Base-by-base conservation (phyloP, 148 eudicot species). In the Nepenthes mirabilis region DNA sequence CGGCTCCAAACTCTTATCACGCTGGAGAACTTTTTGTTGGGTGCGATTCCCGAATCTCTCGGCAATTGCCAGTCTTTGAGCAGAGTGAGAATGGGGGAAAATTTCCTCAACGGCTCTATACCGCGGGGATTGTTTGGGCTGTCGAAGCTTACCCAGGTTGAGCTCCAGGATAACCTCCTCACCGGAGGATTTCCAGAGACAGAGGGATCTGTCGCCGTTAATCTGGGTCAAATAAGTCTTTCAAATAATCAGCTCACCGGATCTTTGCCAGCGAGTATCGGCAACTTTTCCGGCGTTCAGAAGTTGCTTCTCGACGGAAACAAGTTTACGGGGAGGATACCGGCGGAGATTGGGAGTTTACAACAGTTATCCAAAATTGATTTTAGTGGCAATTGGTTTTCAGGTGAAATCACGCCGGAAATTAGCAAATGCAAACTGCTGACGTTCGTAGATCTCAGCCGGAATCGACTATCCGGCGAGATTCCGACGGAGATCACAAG, bases 301-400 rank as follows among this genome's bases (percentile, higher is more conserved):
- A 93, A 88, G 85, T 74, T 93, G 55, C 66, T 88, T 36, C 81
- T 93, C 2, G 88, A 86, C 34, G 96, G 91, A 2, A 93, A 93
- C 50, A 74, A 40, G 67, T 88, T 93, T 56, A 57, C 79, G 0
- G 98, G 96, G 47, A 43, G 51, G 8, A 80, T 93, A 37, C 98
- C 95, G 5, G 63, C 74, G 2, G 81, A 86, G 72, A 83, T 93
- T 7, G 96, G 96, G 58, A 74, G 58, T 55, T 71, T 93, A 23
- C 87, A 82, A 77, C 98, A 93, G 77, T 66, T 93, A 2, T 93
- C 98, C 1, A 88, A 93, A 78, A 72, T 93, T 51, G 96, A 93
- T 79, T 86, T 88, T 12, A 88, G 98, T 54, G 79, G 77, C 56
- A 93, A 93, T 32, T 58, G 62, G 48, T 77, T 93, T 32, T 73